Percentiles rank a stretch among this genome's conserved stretches.
Conservation (phyloP, 2,329 filamentous ascomycete genomes). For the Pleoardoris graminearum region DNA sequence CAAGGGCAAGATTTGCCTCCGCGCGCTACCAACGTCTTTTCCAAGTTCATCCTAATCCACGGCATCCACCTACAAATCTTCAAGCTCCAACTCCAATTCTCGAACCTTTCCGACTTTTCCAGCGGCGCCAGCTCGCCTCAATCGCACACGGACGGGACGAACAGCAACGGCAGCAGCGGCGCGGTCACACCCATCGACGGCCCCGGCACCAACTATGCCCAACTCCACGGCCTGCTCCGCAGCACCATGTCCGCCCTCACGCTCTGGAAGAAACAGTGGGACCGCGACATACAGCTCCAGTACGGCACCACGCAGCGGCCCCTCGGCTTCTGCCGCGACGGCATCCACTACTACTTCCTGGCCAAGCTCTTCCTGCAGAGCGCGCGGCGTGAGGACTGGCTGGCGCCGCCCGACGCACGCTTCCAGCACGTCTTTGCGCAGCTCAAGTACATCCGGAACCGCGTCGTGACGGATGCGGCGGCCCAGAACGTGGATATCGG, state of each 20-base stretch:
- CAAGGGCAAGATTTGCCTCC: slow-evolving; percentile 63
- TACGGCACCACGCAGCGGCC: slow-evolving; percentile 66
- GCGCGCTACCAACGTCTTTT: slow-evolving; percentile 70
- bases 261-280: slow-evolving; percentile 74
- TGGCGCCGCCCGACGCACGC: slow-evolving; percentile 61
- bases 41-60: slow-evolving; percentile 75
- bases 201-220: slow-evolving; percentile 51
- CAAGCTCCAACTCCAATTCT: slow-evolving; percentile 52
- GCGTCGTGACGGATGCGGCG: slow-evolving; percentile 66
- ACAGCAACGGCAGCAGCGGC: slow-evolving; percentile 37
- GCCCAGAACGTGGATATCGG: slow-evolving; percentile 69
- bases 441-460: slow-evolving; percentile 62
- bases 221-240: slow-evolving; percentile 53
- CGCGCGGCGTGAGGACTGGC: slow-evolving; percentile 57
- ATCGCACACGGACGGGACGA: slow-evolving; percentile 52
- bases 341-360: slow-evolving; percentile 73
- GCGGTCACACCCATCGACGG: slow-evolving; percentile 51
- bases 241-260: slow-evolving; percentile 60
- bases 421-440: slow-evolving; percentile 64
- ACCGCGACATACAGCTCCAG: slow-evolving; percentile 68
- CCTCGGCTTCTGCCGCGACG: slow-evolving; percentile 71
- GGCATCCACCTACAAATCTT: slow-evolving; percentile 67
- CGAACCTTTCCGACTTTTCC: slow-evolving; percentile 30
- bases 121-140: slow-evolving; percentile 61
- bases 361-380: slow-evolving; percentile 68